phyloP scores from a whole-genome alignment of 371 early-diverging fungal species.

The Saksenaea vasiformis region DNA sequence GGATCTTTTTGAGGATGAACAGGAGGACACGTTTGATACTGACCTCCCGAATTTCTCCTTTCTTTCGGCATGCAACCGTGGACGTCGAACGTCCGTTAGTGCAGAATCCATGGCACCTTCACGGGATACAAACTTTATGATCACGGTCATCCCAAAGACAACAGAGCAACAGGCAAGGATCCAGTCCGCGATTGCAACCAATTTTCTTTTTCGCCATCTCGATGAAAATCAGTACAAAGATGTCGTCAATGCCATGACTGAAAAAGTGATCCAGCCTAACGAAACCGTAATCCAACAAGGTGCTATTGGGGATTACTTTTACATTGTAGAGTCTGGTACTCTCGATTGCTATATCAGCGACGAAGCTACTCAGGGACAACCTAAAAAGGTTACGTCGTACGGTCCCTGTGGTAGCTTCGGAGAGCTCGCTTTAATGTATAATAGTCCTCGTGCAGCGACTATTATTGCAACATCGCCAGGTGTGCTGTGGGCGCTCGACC shows the following conservation, averaged over 20 bases:
- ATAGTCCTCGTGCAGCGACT: slow-evolving; percentile 95
- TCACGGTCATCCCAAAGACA: slow-evolving; percentile 86
- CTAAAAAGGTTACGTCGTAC: slow-evolving; percentile 62
- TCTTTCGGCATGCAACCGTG: slow-evolving; percentile 13
- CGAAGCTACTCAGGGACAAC: not conserved
- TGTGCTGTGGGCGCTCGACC: slow-evolving; percentile 93
- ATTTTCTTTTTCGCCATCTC: slow-evolving; percentile 91
- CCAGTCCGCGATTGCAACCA: slow-evolving; percentile 74
- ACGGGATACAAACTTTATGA: slow-evolving; percentile 65
- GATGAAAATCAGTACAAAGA: slow-evolving; percentile 96
- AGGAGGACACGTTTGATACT: slow-evolving; percentile 15
- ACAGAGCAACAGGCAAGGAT: slow-evolving; percentile 84
- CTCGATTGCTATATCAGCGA: slow-evolving; percentile 87
- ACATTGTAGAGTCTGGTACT: slow-evolving; percentile 94
- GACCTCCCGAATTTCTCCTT: slow-evolving; percentile 10
- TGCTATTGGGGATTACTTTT: slow-evolving; percentile 96
- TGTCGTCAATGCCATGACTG: slow-evolving; percentile 97
- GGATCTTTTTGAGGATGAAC: slow-evolving; percentile 18
- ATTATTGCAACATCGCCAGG: slow-evolving; percentile 80
- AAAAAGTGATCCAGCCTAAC: slow-evolving; percentile 71
- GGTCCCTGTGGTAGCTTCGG: slow-evolving; percentile 80
- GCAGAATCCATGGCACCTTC: slow-evolving; percentile 96
- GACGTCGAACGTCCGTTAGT: slow-evolving; percentile 89
- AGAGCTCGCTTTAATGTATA: slow-evolving; percentile 95
- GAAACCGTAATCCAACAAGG: slow-evolving; percentile 93